Base-by-base conservation (phyloP, 2,329 filamentous ascomycete species). In the Bipolaris sorokiniana region DNA sequence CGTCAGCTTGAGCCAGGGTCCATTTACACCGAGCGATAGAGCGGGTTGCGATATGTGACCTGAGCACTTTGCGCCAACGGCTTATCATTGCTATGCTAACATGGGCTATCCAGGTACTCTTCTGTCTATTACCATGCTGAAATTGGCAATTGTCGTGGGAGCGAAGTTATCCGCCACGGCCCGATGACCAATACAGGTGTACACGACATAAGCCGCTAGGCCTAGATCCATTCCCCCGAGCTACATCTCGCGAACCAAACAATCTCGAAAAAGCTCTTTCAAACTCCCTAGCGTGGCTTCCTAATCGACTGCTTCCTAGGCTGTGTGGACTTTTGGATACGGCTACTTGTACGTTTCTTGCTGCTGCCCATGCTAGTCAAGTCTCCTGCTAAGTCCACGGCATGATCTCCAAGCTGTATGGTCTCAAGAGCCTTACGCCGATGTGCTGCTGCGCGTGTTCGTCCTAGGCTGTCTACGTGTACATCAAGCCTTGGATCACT, bases 401-500 rank as follows among this genome's bases (percentile, higher is more conserved):
- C 22, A 6, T 22, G 3, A 22, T 34, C 36, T 16, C 13, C 18
- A 13, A 13, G 7, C 15, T 53, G 37, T 23, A 13, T 6, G n/a
- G 23, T 28, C 33, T 40, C 50, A 23, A 36, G 37, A 42, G 38
- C 50, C 20, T 54, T 49, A 26, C 50, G 54, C 15, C 50, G 44
- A 28, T 13, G 48, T 20, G 54, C 38, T 18, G 54, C 54, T 36
- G 50, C 54, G 13, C 44, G 54, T 15, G 54, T 57, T 16, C 49
- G 54, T 48, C 54, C 54, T 15, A 23, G 54, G 40, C 31, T 49
- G 20, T 57, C 54, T 16, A 57, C 38, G 15, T 31, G 11, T 3
- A 38, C 50, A 44, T 16, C 11, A 37, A 45, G 18, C 31, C 48
- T 54, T 26, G 20, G 23, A 16, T 26, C 11, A 10, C 11, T 45